Evolutionary conservation across 148 eudicot genomes (phyloP), one percentile per base, ranked within the genome.

Genomic region (Cornus kousa): DNA sequence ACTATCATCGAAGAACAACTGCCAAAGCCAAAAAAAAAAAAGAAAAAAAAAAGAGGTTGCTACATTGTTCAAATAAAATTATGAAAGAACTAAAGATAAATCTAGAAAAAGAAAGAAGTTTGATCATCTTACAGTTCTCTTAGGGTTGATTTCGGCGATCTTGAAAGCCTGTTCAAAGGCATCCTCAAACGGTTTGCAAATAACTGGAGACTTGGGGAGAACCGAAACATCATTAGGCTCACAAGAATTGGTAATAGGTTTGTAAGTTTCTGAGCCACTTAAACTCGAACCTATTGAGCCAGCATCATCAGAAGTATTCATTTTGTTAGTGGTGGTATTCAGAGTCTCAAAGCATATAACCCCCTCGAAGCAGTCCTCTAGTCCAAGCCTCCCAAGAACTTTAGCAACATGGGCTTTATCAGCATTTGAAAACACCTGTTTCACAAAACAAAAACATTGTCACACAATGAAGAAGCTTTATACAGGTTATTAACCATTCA

Each of bases 1-100:
- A 60, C 94, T 89, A 71, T 95, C 99, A 77, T 95, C 97, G 57
- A 95, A 95, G 84, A 95, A 95, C 78, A 95, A 67, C 97, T 95
- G 93, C 62, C 74, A 81, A 62, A 19, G 23, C 66, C 20, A 62
- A 19, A 62, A 62, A 62, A 62, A 19, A 62, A 62, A n/a, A n/a
- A n/a, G n/a, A 62, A 62, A 19, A 62, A 62, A 62, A 62, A 19
- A 62, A 62, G 20, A n/a, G 37, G 3, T 62, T 62, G 48, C 10
- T 43, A 62, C 24, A 3, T 62, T 62, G 24, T 62, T 62, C 40
- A 71, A 14, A 76, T 57, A 62, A n/a, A 62, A 17, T 62, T 7
- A 13, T 57, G 62, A 57, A 14, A 57, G 17, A 57, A 13, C 20
- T 43, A 43, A 6, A 43, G 6, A 43, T 43, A 14, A 13, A 16